Conservation (phyloP, 176 grass and related monocot genomes). For the Oropetium thomaeum region DNA sequence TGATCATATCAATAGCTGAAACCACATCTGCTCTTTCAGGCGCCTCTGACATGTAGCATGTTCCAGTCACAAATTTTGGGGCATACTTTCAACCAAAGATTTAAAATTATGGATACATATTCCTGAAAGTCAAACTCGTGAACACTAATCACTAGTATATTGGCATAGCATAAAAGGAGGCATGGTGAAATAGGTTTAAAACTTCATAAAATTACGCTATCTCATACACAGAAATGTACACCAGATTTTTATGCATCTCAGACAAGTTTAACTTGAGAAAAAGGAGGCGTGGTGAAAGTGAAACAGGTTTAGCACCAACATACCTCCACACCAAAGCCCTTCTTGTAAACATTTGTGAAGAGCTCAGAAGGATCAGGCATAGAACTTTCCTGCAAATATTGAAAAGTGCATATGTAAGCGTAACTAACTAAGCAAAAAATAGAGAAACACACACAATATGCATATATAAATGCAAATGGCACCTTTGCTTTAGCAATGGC, state of each 20-base stretch:
- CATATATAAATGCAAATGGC: neutral
- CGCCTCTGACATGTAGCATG: neutral
- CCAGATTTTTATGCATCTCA: neutral
- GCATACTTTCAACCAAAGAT: neutral
- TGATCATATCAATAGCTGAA: neutral
- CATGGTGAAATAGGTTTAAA: no score
- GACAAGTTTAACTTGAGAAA: neutral
- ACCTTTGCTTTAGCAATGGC: slow-evolving; percentile 95
- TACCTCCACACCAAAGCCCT: slow-evolving; percentile 82
- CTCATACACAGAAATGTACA: neutral
- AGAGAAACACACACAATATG: no score
- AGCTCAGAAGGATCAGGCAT: slow-evolving; percentile 90
- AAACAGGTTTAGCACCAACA: slow-evolving; percentile 19
- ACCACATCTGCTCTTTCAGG: neutral
- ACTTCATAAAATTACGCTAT: neutral
- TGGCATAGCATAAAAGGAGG: neutral
- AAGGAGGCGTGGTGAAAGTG: neutral
- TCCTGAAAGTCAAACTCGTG: neutral
- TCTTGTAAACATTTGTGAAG: slow-evolving; percentile 80
- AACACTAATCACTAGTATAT: neutral
- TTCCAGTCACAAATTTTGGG: neutral
- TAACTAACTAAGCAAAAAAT: slow-evolving; percentile 11
- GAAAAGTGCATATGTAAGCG: slow-evolving; percentile 32
- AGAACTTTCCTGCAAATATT: slow-evolving; percentile 65
- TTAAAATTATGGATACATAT: neutral